These are phyloP conservation scores for Lachancea meyersii DNA, from an alignment of 805 yeast genomes.

Conservation along the genomic window DNA sequence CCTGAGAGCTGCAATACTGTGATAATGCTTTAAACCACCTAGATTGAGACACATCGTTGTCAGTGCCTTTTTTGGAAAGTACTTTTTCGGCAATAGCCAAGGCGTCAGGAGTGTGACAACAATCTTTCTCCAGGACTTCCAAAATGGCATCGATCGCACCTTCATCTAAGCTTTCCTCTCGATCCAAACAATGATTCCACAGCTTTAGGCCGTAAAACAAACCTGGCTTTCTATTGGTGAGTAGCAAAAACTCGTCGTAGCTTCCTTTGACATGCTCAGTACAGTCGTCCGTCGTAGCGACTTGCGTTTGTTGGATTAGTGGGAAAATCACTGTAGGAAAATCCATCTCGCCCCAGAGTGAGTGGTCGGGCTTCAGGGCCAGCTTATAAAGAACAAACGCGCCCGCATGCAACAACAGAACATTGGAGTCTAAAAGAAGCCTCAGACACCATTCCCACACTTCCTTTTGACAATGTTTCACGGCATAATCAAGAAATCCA, in stretches of 20 bases:
- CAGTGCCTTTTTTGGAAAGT: background rate
- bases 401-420: conserved; percentile 14
- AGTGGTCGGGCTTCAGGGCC: background rate
- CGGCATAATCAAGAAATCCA: conserved; percentile 15
- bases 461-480: conserved; percentile 16
- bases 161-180: background rate
- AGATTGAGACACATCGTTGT: background rate
- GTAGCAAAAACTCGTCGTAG: conserved; percentile 19
- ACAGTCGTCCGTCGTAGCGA: background rate
- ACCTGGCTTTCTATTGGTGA: conserved; percentile 11
- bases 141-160: background rate
- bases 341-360: conserved; percentile 1
- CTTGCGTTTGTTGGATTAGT: background rate
- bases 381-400: conserved; percentile 7
- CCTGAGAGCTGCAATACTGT: background rate
- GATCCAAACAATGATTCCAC: conserved; percentile 3
- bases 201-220: conserved; percentile 12
- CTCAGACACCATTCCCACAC: conserved; percentile 22
- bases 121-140: background rate
- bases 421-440: background rate
- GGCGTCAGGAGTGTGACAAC: background rate
- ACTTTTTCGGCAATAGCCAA: conserved; percentile 1
- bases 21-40: background rate
- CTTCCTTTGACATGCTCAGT: conserved; percentile 17
- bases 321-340: conserved; percentile 1